Percentiles rank a stretch among this genome's conserved stretches.
Evolutionary conservation across 2,329 filamentous ascomycete species (phyloP).

Genomic region (Alternaria triticimaculans): DNA sequence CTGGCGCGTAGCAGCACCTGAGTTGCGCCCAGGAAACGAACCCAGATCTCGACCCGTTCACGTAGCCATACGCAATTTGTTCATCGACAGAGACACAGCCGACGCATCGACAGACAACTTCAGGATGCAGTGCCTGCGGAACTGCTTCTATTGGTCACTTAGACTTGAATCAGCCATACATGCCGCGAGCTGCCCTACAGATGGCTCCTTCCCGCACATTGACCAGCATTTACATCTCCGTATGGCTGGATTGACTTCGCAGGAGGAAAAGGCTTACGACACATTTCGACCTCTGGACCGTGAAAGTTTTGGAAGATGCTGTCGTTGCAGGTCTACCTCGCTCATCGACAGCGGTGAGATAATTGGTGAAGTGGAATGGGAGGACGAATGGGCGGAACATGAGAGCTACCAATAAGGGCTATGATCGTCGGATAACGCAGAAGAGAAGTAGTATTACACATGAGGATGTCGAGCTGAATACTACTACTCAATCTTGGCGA

Average conservation of each 20-base stretch:
- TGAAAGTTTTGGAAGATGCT: neutral
- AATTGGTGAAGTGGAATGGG: neutral
- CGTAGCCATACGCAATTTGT: neutral
- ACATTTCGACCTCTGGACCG: neutral
- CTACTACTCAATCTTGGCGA: neutral
- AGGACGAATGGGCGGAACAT: neutral
- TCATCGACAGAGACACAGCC: neutral
- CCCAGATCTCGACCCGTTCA: neutral
- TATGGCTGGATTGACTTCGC: neutral
- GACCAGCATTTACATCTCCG: neutral
- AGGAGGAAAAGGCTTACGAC: neutral
- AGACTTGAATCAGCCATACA: neutral
- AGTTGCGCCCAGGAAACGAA: neutral
- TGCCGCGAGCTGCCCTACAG: neutral
- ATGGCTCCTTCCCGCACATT: neutral
- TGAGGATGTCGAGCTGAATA: neutral
- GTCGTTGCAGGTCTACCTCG: neutral
- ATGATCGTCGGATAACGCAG: neutral
- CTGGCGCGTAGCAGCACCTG: neutral
- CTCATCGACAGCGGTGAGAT: neutral
- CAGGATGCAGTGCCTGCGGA: neutral
- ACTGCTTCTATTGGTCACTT: neutral
- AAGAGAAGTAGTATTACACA: neutral
- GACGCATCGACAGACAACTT: neutral
- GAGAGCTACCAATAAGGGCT: neutral